Base-by-base conservation (phyloP, 352 stramenopile genomes). In the Globisporangium megalacanthum region DNA sequence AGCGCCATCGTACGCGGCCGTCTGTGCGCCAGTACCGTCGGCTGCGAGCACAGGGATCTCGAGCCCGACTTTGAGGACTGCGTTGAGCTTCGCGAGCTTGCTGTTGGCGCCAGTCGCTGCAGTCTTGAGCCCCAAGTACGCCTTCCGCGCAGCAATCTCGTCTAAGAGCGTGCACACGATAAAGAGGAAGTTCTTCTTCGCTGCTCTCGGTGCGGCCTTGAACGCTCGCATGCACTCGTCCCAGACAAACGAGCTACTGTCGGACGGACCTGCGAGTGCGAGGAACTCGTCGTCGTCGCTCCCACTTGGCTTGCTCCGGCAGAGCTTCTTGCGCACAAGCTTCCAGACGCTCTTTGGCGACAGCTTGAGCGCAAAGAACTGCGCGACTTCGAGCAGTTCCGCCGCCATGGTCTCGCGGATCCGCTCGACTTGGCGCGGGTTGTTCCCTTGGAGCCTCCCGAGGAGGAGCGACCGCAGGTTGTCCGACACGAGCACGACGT, bases 81-180 rank as follows among this genome's bases (percentile, higher is more conserved):
- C 36, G 1, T 68, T 58, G 6, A 52, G 52, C 19, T 64, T 72
- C 4, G 52, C 19, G 3, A 19, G n/a, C 10, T 3, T 13, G 10
- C 6, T 11, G 4, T 29, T 20, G 1, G 62, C 57, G 4, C 49
- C 49, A 15, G 61, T 69, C 1, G 50, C 42, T 0, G 70, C 39
- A 48, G 49, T 56, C 10, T 15, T 53, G 7, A 83, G 33, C 3
- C 66, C 66, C 22, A 86, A 57, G 11, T 73, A 52, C 1, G 60
- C 22, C 15, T 69, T 79, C 1, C 71, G 62, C 31, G 63, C 67
- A 10, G 45, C 56, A 17, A 86, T 69, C 56, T 86, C 75, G 49
- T 80, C 71, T n/a, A 83, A 52, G n/a, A 86, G 36, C 31, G 83
- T 71, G 2, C 62, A 58, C 49, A 86, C 72, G 46, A 86, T 79